Evolutionary conservation across 768 basidiomycete species (phyloP).

Genomic region (Lentinus tigrinus): DNA sequence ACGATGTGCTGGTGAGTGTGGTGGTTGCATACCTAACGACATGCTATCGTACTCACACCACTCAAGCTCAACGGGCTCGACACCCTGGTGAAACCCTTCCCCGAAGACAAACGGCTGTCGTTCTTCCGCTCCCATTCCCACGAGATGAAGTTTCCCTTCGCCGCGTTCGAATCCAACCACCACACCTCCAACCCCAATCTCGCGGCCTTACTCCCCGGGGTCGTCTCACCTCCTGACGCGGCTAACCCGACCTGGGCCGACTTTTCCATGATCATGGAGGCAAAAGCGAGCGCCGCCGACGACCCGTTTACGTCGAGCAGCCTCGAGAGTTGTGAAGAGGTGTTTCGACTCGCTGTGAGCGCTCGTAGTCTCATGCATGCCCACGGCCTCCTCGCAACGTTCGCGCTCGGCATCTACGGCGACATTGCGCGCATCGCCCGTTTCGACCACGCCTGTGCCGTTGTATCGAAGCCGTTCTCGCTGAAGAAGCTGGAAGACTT

Average conservation of each 20-base stretch:
- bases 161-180: neutral
- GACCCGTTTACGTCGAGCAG: neutral
- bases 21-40: neutral
- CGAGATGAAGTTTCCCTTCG: neutral
- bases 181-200: neutral
- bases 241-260: neutral
- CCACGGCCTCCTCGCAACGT: neutral
- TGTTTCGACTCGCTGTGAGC: neutral
- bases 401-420: constrained; percentile 10
- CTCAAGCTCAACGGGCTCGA: neutral
- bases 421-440: constrained; percentile 5
- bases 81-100: neutral
- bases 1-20: neutral
- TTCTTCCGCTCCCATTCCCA: neutral
- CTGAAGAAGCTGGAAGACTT: neutral
- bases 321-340: neutral
- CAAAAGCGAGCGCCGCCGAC: neutral
- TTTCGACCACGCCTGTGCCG: constrained; percentile 12
- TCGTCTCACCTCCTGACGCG: neutral
- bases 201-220: neutral
- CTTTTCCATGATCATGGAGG: neutral
- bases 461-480: constrained; percentile 1
- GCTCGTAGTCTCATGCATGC: neutral
- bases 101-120: neutral
- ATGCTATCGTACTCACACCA: neutral